Conservation (phyloP, 2,329 filamentous ascomycete genomes). For the Colletotrichum simmondsii region DNA sequence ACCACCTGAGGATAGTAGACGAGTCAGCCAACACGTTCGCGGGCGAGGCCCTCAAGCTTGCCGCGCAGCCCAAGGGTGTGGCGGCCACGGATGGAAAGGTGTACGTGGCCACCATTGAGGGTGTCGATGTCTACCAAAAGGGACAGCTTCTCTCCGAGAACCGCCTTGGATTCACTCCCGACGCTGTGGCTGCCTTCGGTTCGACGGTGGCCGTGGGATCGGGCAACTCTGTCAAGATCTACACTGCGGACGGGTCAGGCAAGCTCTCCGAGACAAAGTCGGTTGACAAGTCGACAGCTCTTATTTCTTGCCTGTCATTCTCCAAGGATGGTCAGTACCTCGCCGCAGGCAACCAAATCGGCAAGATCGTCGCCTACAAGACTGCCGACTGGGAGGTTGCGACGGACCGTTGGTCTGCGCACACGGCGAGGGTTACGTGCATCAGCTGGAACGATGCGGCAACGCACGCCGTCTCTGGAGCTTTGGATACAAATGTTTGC, state of each 20-base stretch:
- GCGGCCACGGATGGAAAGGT: constrained; percentile 63
- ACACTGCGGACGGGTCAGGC: constrained; percentile 68
- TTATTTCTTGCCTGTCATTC: constrained; percentile 85
- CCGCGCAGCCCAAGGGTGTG: constrained; percentile 84
- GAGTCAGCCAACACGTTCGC: constrained; percentile 79
- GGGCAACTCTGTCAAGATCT: constrained; percentile 81
- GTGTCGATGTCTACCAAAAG: constrained; percentile 66
- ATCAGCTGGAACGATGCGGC: constrained; percentile 82
- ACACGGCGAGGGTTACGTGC: constrained; percentile 67
- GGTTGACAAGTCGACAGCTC: constrained; percentile 75
- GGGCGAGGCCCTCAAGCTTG: constrained; percentile 73
- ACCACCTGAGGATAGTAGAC: constrained; percentile 85
- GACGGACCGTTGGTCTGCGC: constrained; percentile 77
- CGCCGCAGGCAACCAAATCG: constrained; percentile 83
- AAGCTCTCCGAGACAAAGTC: constrained; percentile 65
- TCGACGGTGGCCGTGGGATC: constrained; percentile 79
- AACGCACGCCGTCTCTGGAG: constrained; percentile 84
- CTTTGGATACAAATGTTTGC: constrained; percentile 90
- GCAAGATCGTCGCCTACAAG: constrained; percentile 88
- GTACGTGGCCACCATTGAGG: constrained; percentile 67
- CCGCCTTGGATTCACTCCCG: constrained; percentile 73
- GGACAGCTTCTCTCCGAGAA: constrained; percentile 70
- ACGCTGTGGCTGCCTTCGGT: constrained; percentile 76
- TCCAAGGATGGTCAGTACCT: constrained; percentile 81
- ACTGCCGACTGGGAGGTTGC: constrained; percentile 74